phyloP scores from a whole-genome alignment of 208 protist species.

The Porcisia deanei region DNA sequence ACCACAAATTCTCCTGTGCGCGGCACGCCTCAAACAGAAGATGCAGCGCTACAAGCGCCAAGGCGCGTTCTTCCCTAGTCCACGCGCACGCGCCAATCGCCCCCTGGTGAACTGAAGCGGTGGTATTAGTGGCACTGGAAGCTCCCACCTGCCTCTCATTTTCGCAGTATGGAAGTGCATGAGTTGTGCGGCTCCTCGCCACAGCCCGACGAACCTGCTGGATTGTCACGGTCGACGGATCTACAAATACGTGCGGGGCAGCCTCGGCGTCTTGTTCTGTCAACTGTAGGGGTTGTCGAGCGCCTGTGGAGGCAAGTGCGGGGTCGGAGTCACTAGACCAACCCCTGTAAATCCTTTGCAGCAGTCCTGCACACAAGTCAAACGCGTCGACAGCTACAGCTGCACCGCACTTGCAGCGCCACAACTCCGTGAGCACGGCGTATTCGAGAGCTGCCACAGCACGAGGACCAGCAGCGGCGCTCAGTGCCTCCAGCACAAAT shows the following conservation, averaged over 20 bases:
- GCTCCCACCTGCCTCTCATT: neutral
- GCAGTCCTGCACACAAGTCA: neutral
- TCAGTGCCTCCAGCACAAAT: slow-evolving; percentile 52
- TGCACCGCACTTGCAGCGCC: slow-evolving; percentile 10
- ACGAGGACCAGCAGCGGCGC: slow-evolving; percentile 47
- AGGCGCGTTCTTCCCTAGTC: slow-evolving; percentile 41
- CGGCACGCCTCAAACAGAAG: slow-evolving; percentile 68
- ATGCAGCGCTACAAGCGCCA: slow-evolving; percentile 56
- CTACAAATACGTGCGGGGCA: slow-evolving; percentile 14
- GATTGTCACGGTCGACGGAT: slow-evolving; percentile 23
- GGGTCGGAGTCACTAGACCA: neutral
- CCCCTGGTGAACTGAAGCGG: neutral
- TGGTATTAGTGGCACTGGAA: neutral
- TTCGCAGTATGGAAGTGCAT: neutral
- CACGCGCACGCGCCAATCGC: slow-evolving; percentile 14
- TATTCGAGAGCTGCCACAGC: slow-evolving; percentile 49
- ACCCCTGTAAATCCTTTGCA: neutral
- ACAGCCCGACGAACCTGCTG: slow-evolving; percentile 7
- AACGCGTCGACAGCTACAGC: neutral
- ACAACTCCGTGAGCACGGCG: slow-evolving; percentile 39
- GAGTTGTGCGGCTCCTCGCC: slow-evolving; percentile 13
- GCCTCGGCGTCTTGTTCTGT: neutral
- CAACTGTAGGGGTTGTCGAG: neutral
- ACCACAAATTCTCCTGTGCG: slow-evolving; percentile 62
- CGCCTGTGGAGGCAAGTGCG: neutral